Base-by-base conservation (phyloP, 176 grass and related monocot species). In the Aegilops speltoides region DNA sequence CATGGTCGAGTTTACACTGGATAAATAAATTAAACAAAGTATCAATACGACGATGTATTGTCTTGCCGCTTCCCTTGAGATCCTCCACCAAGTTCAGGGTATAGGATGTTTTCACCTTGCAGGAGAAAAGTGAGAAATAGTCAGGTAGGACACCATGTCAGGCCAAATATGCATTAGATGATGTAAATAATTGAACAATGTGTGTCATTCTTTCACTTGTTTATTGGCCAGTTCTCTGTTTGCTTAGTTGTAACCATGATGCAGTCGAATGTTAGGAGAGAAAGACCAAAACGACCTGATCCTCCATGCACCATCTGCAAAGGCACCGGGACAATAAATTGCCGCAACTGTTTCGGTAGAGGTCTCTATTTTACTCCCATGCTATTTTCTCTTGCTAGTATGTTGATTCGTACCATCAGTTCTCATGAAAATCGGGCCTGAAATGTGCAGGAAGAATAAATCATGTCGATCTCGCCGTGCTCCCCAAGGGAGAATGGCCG, bases 401-500 rank as follows among this genome's bases (percentile, higher is more conserved):
- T 17, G 10, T 9, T 69, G 3, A 64, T 66, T 3, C 0, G 52
- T 16, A 10, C 7, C 20, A 22, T 36, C 60, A 56, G 23, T 22
- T 81, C 10, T 80, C 7, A 52, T 75, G 45, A 76, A 63, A 14
- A 17, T 31, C 22, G 64, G 8, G 31, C 32, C 67, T 80, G 38
- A 19, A 20, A 76, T 92, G 31, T 82, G 62, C 86, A 95, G 93
- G 93, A 43, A 90, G 90, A 83, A 82, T 73, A 24, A 95, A 95
- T 24, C 84, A 83, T 75, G 88, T 50, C 0, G 48, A 95, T 76
- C 86, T 90, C 8, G 32, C 26, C 60, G 82, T 95, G 88, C 90
- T 95, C 10, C 93, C 90, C 0, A 95, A 95, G 40, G 93, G 93
- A 5, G 90, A 92, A 86, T 95, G 93, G 93, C 93, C 90, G 7